Percentiles rank a stretch among this genome's conserved stretches.
Conservation (phyloP, 1,139 yeast genomes). For the Lodderomyces metapsilosis region DNA sequence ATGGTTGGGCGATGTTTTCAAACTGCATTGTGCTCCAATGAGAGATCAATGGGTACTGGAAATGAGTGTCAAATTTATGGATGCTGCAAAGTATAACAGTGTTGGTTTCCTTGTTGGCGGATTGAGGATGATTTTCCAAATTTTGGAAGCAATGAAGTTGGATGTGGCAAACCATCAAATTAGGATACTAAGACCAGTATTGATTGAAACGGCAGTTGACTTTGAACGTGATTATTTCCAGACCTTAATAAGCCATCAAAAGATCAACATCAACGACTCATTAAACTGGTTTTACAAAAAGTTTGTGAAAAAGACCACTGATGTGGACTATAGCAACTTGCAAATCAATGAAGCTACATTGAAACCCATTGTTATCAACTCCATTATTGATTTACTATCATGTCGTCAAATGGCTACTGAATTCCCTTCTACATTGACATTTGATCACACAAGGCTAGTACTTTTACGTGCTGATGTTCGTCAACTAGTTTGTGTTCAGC, state of each 20-base stretch:
- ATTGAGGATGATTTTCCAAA: constrained; percentile 73
- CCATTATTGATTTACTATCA: constrained; percentile 61
- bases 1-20: constrained; percentile 71
- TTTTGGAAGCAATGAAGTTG: constrained; percentile 92
- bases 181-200: constrained; percentile 76
- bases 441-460: constrained; percentile 80
- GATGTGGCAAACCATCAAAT: constrained; percentile 96
- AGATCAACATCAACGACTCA: constrained; percentile 65
- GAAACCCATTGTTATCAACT: constrained; percentile 42
- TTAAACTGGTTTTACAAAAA: constrained; percentile 66
- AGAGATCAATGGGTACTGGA: constrained; percentile 87
- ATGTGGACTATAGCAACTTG: constrained; percentile 2
- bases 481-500: constrained; percentile 76
- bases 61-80: constrained; percentile 68
- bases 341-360: constrained; percentile 20
- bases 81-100: constrained; percentile 55
- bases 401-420: constrained; percentile 82
- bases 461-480: constrained; percentile 81
- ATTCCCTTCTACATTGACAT: constrained; percentile 83
- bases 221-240: constrained; percentile 86
- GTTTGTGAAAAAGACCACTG: constrained; percentile 9
- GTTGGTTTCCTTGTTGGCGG: constrained; percentile 70
- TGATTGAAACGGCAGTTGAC: constrained; percentile 87
- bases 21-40: constrained; percentile 93
- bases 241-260: constrained; percentile 65